Base-by-base conservation (phyloP, 1,284 basidiomycete species). In the Marasmius oreades region DNA sequence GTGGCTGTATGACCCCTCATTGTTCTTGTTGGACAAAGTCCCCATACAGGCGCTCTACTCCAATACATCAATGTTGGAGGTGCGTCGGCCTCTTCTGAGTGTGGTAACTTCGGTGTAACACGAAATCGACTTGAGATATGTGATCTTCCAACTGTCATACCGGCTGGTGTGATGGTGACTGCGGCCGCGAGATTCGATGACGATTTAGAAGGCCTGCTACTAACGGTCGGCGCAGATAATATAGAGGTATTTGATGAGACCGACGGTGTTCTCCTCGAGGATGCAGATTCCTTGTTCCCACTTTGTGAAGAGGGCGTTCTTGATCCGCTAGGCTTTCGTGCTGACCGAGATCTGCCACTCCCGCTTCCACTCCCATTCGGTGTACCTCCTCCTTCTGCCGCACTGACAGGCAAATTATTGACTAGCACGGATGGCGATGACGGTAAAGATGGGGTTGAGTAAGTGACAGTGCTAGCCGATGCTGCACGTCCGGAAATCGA, bases 1-100 rank as follows among this genome's bases (percentile, higher is more conserved):
- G 89, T 95, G 47, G 89, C 87, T 7, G 83, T 92, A 68, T 95
- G 93, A 1, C 93, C 92, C 3, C 93, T 83, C 73, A 95, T 84
- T 10, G 84, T 82, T 61, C 87, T 84, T 62, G 77, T 79, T 1
- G 93, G 93, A 46, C 93, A 70, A 1, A 73, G 63, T 0, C 93
- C 93, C 67, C 91, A 90, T 6, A 90, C 86, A 0, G 93, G 90
- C 1, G 92, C 87, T 54, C 81, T 80, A 61, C 89, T 92, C 88
- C 92, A 95, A 70, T 95, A 91, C 88, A 95, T 93, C 43, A 80
- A 67, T 11, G 82, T 82, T 52, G 82, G 76, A 52, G 72, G 85
- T 58, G 64, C 76, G 50, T 80, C 75, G 4, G 75, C 80, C 47
- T 86, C 78, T 63, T 80, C 78, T 45, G 77, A 76, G 60, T 86